A percentile compares a stretch with the other conserved stretches of the same genome.
phyloP scores from a whole-genome alignment of 768 basidiomycete species.

The Psilocybe tampanensis region DNA sequence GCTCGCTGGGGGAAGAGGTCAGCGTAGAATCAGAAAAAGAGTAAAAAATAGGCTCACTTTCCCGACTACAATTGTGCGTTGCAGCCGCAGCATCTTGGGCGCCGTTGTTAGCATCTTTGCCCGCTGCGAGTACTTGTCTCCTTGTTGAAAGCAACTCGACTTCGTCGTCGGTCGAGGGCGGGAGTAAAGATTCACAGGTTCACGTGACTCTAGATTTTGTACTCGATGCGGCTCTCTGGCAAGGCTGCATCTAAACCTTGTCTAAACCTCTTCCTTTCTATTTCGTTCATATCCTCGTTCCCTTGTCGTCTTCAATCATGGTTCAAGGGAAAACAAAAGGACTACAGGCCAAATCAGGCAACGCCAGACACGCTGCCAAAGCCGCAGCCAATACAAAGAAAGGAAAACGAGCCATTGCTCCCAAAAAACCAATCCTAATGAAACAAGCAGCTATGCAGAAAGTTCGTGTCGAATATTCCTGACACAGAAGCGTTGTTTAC shows the following conservation, averaged over 20 bases:
- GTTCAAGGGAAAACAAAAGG: constrained; percentile 88
- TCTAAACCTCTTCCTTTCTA: background rate
- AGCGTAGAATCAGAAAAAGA: background rate
- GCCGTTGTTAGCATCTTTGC: constrained; percentile 46
- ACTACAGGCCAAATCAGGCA: constrained; percentile 57
- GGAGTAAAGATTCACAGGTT: constrained; percentile 30
- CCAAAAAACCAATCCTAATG: constrained; percentile 76
- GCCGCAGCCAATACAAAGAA: constrained; percentile 77
- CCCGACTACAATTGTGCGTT: constrained; percentile 49
- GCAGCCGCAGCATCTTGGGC: constrained; percentile 52
- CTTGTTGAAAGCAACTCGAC: constrained; percentile 20
- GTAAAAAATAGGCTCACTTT: constrained; percentile 37
- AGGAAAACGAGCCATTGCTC: constrained; percentile 75
- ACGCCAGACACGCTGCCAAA: constrained; percentile 61
- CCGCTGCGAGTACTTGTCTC: constrained; percentile 18
- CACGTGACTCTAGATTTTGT: constrained; percentile 29
- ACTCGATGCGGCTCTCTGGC: background rate
- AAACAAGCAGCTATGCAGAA: constrained; percentile 80
- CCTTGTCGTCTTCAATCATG: constrained; percentile 44
- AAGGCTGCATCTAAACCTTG: background rate
- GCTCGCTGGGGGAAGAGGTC: constrained; percentile 53
- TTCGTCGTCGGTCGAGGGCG: constrained; percentile 33
- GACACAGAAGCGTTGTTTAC: background rate
- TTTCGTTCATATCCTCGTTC: background rate
- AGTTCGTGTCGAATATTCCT: constrained; percentile 39